Evolutionary conservation across 2,329 filamentous ascomycete species (phyloP).

Genomic region (Apiospora phragmitis): DNA sequence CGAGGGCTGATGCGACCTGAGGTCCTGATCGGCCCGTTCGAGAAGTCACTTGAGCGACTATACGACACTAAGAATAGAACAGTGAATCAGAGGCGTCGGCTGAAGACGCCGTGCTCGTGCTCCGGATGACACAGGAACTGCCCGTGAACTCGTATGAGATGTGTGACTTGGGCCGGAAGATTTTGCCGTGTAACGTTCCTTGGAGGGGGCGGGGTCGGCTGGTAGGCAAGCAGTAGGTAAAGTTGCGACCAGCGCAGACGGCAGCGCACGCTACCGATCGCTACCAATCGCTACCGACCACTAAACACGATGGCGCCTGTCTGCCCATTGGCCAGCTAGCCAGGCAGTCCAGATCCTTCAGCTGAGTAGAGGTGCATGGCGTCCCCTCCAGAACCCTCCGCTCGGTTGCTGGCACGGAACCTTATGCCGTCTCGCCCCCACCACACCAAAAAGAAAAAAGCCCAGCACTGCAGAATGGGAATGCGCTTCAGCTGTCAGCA

Average conservation of each 20-base stretch:
- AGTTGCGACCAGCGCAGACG: background rate
- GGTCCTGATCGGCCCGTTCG: background rate
- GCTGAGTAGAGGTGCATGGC: background rate
- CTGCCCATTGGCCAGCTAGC: background rate
- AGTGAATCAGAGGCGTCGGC: background rate
- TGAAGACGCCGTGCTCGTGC: background rate
- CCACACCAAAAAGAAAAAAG: background rate
- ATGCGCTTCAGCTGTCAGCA: background rate
- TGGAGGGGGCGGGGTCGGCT: background rate
- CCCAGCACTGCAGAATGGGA: background rate
- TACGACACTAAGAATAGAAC: conserved; percentile 2
- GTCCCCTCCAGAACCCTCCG: background rate
- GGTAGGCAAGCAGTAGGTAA: background rate
- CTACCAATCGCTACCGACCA: background rate
- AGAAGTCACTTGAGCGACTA: background rate
- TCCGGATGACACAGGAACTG: background rate
- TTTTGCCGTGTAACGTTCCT: background rate
- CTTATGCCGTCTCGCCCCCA: background rate
- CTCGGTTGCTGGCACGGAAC: background rate
- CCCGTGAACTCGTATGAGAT: background rate
- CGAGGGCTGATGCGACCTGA: background rate
- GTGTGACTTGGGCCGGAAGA: background rate
- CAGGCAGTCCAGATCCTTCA: background rate
- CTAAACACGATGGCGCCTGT: background rate
- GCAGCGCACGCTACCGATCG: background rate